phyloP scores from a whole-genome alignment of 164 flowering plant genomes.

The Hamamelis virginiana region DNA sequence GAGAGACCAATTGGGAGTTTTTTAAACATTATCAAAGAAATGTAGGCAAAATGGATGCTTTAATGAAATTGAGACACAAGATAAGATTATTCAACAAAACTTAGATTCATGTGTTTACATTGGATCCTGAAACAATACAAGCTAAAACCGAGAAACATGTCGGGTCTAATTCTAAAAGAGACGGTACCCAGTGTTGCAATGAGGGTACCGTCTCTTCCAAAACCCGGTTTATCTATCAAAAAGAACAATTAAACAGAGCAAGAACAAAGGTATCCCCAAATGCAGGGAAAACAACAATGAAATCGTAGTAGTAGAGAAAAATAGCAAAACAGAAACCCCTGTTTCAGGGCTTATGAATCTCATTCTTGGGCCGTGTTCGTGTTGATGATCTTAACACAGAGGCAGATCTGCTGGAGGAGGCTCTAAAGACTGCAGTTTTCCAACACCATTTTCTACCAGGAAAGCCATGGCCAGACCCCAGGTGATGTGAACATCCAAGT shows the following conservation, averaged over 20 bases:
- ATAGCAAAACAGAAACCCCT: background rate
- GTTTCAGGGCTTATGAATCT: slow-evolving; percentile 3
- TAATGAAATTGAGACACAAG: too few species aligned
- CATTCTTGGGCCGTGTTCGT: background rate
- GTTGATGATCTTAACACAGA: slow-evolving; percentile 21
- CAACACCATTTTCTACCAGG: slow-evolving; percentile 68
- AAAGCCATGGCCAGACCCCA: slow-evolving; percentile 88
- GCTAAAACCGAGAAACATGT: slow-evolving; percentile 5
- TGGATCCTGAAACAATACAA: background rate
- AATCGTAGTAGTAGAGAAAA: background rate
- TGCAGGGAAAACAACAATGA: slow-evolving; percentile 25
- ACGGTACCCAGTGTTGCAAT: slow-evolving; percentile 2
- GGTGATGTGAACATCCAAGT: slow-evolving; percentile 68
- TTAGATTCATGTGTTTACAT: background rate
- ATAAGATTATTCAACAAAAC: background rate
- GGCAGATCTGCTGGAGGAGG: slow-evolving; percentile 67
- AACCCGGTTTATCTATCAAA: slow-evolving; percentile 18
- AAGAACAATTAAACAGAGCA: slow-evolving; percentile 17
- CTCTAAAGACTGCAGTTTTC: slow-evolving; percentile 47
- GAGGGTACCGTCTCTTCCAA: background rate
- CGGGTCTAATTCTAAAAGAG: background rate
- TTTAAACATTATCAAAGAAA: too few species aligned
- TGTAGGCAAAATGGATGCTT: too few species aligned
- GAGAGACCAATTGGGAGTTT: too few species aligned
- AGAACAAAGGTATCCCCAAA: slow-evolving; percentile 27